Conservation (phyloP, 768 basidiomycete genomes). For the Rhodosporidiobolus sp. region DNA sequence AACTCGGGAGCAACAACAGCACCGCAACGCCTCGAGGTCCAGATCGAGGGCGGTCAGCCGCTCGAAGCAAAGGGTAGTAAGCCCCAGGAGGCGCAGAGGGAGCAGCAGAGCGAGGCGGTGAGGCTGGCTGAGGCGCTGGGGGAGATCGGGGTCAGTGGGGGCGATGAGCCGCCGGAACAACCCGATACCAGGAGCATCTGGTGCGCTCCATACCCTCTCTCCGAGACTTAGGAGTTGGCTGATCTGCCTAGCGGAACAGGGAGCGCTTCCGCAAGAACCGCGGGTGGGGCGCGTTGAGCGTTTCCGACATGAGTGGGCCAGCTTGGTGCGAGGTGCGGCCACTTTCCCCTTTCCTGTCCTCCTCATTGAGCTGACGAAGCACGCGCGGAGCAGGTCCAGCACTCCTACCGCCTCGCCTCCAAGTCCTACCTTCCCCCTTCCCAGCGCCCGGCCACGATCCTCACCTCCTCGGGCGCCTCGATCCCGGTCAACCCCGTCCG, state of each 20-base stretch:
- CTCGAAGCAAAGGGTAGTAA: background rate
- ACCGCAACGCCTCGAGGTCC: background rate
- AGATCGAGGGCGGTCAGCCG: background rate
- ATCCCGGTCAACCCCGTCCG: slow-evolving; percentile 55
- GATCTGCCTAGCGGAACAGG: no score
- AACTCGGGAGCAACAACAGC: background rate
- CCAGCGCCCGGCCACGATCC: slow-evolving; percentile 20
- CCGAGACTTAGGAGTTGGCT: no score
- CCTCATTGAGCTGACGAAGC: background rate
- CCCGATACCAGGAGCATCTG: background rate
- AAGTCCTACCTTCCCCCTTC: slow-evolving; percentile 19
- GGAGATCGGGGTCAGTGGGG: background rate
- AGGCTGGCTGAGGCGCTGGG: background rate
- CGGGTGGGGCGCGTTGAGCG: slow-evolving; percentile 23
- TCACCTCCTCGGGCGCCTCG: slow-evolving; percentile 4
- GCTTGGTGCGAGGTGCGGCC: slow-evolving; percentile 28
- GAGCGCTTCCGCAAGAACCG: slow-evolving; percentile 22
- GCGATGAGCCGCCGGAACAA: background rate
- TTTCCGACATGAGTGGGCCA: slow-evolving; percentile 21
- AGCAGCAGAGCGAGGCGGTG: no score
- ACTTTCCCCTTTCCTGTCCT: no score
- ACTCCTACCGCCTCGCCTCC: slow-evolving; percentile 36
- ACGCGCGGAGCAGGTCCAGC: slow-evolving; percentile 14
- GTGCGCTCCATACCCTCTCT: background rate
- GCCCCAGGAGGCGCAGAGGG: no score